Evolutionary conservation across 768 basidiomycete species (phyloP), one percentile per base, ranked within the genome.

Genomic region (Naganishia friedmannii): DNA sequence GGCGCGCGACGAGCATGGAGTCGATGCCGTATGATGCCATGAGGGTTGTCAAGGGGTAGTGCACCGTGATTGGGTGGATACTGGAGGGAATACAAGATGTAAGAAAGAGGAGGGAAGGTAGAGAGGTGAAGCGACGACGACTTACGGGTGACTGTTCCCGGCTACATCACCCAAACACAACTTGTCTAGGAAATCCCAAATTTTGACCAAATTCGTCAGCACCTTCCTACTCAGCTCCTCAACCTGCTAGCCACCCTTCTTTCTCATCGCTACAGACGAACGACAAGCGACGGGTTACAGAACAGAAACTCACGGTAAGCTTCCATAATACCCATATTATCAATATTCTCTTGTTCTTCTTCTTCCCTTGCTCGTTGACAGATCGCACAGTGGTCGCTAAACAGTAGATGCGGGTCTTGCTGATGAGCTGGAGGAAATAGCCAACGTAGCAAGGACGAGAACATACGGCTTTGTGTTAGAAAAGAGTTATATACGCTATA

Each of bases 21-120:
- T 77, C 72, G 53, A 78, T 53, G 5, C 71, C 72, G 69, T 78
- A 79, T 12, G 77, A 65, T 10, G 76, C 75, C 37, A 78, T 74
- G 34, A 78, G 76, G 70, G 68, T 69, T 21, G 68, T 69, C 29
- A 69, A 37, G 10, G 68, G 68, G 68, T 69, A 69, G 46, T 69
- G 68, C 23, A 69, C 68, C 45, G 68, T 69, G 68, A 69, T 69
- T 5, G 68, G 68, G 57, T 69, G 68, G 57, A 69, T 69, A 10
- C 60, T 63, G 26, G n/a, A 45, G 42, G 42, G 42, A 45, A 12
- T 23, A 45, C 26, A 15, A 26, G 60, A 15, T 31, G 28, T 26
- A 2, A 10, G 21, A 8, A 29, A 3, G n/a, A 23, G 23, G 23
- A 21, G 13, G 3, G n/a, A 51, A 0, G 58, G 26, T n/a, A 19